These are phyloP conservation scores for Penicillium thymicola DNA, from an alignment of 2,329 filamentous ascomycete genomes.

Conservation along the genomic window DNA sequence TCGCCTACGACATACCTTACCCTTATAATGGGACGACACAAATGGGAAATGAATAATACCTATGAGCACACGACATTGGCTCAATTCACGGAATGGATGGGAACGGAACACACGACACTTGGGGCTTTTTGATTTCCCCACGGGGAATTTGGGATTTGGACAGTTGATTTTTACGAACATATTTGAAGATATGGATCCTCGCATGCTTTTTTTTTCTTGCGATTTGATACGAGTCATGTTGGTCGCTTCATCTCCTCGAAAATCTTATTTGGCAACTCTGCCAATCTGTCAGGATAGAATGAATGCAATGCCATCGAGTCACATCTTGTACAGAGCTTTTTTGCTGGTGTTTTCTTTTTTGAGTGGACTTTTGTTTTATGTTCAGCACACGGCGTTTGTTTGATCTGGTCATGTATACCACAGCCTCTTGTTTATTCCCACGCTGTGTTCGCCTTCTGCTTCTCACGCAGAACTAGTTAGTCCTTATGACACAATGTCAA, in stretches of 20 bases:
- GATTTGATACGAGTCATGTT: neutral
- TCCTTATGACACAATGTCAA: neutral
- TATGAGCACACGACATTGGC: constrained; percentile 15
- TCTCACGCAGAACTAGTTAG: neutral
- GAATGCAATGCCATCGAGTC: neutral
- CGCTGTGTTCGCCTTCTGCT: neutral
- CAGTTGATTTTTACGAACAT: constrained; percentile 20
- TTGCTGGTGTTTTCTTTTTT: neutral
- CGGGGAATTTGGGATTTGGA: constrained; percentile 9
- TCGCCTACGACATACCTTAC: constrained; percentile 10
- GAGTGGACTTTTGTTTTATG: neutral
- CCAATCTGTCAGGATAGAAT: neutral
- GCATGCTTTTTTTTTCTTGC: neutral
- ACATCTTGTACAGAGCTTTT: constrained; percentile 3
- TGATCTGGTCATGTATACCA: neutral
- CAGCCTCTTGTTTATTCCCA: neutral
- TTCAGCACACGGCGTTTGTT: constrained; percentile 1
- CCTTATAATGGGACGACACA: constrained; percentile 22
- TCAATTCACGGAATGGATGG: constrained; percentile 14
- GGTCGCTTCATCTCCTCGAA: neutral
- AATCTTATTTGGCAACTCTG: neutral
- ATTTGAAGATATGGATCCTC: constrained; percentile 14
- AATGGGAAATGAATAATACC: constrained; percentile 28
- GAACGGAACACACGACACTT: constrained; percentile 17
- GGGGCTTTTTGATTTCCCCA: constrained; percentile 10